Evolutionary conservation across 371 early-diverging fungal genomes (phyloP), one percentile per base, ranked within the genome.

Genomic region (Parasitella parasitica): DNA sequence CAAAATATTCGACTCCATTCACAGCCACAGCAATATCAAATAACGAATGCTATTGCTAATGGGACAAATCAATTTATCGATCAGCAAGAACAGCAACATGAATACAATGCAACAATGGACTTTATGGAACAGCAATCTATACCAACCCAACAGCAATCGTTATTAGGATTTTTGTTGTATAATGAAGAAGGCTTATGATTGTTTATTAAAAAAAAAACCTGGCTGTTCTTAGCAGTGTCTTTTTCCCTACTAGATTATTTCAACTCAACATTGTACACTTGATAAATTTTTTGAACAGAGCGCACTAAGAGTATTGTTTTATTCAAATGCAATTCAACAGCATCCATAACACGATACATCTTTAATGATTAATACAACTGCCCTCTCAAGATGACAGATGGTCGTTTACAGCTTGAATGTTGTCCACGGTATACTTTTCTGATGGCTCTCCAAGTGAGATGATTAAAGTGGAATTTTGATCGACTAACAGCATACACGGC

Each of bases 101-200:
- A n/a, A n/a, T n/a, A 32, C 32, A 32, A 32, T 6, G 32, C 6
- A 8, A 32, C 48, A 12, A 48, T 48, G 12, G 11, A 3, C 3
- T 4, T 32, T 8, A 3, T 32, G 3, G 32, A 32, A 32, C 48
- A 48, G 15, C 48, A 28, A 37, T n/a, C 20, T 52, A 60, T 52
- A 53, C 32, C 60, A 26, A 60, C 48, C 22, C 57, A 63, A 41
- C 38, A 37, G 16, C 64, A 63, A 54, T 58, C 64, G n/a, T 53
- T 58, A 58, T 53, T 64, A 20, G 59, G 59, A 5, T 43, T 64
- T 16, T 39, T 63, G 15, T 32, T 54, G n/a, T 56, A 43, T 46
- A 58, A 57, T 52, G 59, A 64, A 35, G 64, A 64, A 46, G 59
- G 54, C 12, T 22, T 49, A 49, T 27, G 15, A 15, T 8, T 27